Percentiles rank a stretch among this genome's conserved stretches.
phyloP scores from a whole-genome alignment of 2,329 filamentous ascomycete genomes.

The Trichophyton schoenleinii region DNA sequence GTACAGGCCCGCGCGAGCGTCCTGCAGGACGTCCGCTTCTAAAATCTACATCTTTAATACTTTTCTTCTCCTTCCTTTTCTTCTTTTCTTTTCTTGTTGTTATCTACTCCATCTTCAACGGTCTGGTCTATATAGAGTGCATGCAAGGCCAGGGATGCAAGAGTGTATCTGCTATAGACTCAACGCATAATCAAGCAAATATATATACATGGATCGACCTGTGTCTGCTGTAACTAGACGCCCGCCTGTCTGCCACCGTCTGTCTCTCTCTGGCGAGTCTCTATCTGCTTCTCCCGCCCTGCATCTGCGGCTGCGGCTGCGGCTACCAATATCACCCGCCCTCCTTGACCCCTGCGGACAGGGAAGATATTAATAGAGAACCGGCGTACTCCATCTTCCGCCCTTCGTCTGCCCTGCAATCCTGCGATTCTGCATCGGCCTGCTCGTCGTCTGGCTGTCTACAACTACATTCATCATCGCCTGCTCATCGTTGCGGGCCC shows the following conservation, averaged over 20 bases:
- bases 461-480: neutral
- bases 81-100: too few species aligned
- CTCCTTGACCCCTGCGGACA: neutral
- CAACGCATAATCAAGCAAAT: too few species aligned
- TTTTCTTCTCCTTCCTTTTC: too few species aligned
- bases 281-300: neutral
- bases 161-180: too few species aligned
- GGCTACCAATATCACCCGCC: neutral
- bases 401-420: neutral
- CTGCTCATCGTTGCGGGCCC: too few species aligned
- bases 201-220: too few species aligned
- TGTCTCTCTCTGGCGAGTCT: neutral
- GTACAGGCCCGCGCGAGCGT: conserved; percentile 62
- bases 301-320: neutral
- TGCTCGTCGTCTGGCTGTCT: neutral
- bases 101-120: neutral
- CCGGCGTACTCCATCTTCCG: neutral
- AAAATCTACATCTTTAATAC: too few species aligned
- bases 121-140: too few species aligned
- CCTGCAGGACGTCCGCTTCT: conserved; percentile 61
- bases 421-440: neutral
- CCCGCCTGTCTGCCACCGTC: neutral
- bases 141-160: too few species aligned
- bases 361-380: neutral
- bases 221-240: neutral